Conservation (phyloP, 257 asterid species). For the Galeopsis tetrahit region DNA sequence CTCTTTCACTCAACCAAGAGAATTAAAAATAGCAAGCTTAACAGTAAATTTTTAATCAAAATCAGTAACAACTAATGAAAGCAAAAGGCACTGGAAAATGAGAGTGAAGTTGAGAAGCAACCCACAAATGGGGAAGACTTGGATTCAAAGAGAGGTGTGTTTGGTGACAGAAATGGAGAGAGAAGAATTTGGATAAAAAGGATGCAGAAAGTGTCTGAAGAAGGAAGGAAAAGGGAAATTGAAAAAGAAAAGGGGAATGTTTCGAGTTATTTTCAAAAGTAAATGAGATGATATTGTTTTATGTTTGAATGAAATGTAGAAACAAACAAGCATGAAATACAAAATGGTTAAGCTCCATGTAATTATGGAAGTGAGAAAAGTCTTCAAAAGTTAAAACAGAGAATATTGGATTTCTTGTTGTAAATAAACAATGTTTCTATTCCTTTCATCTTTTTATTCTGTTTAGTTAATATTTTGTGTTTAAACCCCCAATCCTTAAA, state of each 20-base stretch:
- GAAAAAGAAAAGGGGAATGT: conserved; percentile 13
- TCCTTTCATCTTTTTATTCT: too few relatives aligned
- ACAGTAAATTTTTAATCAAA: conserved; percentile 54
- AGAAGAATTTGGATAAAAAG: conserved; percentile 28
- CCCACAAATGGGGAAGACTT: conserved; percentile 50
- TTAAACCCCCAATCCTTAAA: too few relatives aligned
- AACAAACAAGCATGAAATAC: conserved; percentile 14
- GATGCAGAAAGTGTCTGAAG: conserved; percentile 37
- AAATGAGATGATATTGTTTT: background rate
- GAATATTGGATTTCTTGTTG: background rate
- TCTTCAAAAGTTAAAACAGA: background rate
- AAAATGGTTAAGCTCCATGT: conserved; percentile 30
- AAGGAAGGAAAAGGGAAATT: background rate
- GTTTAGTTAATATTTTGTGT: too few relatives aligned
- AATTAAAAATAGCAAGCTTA: conserved; percentile 39
- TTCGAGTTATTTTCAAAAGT: conserved; percentile 22
- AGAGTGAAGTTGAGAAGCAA: conserved; percentile 35
- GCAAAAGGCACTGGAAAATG: conserved; percentile 44
- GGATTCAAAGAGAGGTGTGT: conserved; percentile 72
- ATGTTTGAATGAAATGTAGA: background rate
- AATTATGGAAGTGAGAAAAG: conserved; percentile 25
- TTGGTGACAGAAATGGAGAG: conserved; percentile 58
- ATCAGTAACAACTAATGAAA: conserved; percentile 55
- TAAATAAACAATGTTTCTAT: background rate
- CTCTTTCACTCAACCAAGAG: conserved; percentile 7